A percentile compares a stretch with the other conserved stretches of the same genome.
Conservation (phyloP, 2,329 filamentous ascomycete genomes). For the Phoma sp. region DNA sequence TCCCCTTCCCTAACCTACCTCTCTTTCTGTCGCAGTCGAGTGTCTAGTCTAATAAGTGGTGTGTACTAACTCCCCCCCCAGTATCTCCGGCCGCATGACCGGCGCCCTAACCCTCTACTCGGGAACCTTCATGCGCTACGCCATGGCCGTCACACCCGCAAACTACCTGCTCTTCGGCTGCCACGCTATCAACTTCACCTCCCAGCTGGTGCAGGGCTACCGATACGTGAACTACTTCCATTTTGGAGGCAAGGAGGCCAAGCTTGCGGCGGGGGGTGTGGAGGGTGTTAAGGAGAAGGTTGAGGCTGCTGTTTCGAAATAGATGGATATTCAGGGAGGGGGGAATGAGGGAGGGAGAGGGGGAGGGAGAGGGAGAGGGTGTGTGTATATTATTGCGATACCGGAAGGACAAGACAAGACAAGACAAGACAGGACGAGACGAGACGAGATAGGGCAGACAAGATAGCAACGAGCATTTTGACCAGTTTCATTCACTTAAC, state of each 20-base stretch:
- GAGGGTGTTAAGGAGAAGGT: slow-evolving; percentile 42
- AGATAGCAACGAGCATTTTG: no score
- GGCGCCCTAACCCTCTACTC: slow-evolving; percentile 67
- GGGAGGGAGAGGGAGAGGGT: background rate
- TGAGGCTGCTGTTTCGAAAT: background rate
- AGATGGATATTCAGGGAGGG: background rate
- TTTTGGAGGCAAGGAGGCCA: slow-evolving; percentile 56
- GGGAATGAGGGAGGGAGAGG: slow-evolving; percentile 1
- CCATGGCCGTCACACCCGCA: slow-evolving; percentile 67
- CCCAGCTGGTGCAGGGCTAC: slow-evolving; percentile 68
- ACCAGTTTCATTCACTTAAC: no score
- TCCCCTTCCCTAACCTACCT: no score
- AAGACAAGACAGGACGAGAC: no score
- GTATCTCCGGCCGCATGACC: slow-evolving; percentile 72
- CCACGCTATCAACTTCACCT: slow-evolving; percentile 70
- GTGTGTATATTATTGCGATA: no score
- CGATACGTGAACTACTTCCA: slow-evolving; percentile 69
- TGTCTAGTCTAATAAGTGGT: no score
- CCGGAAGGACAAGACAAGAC: no score
- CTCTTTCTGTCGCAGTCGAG: no score
- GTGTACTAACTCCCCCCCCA: slow-evolving; percentile 42
- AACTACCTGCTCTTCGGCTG: slow-evolving; percentile 75
- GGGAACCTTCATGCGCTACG: slow-evolving; percentile 71
- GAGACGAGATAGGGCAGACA: no score
- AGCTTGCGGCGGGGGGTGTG: no score